A percentile compares a stretch with the other conserved stretches of the same genome.
Evolutionary conservation across 345 rosid genomes (phyloP).

Genomic region (Aquilaria malaccensis): DNA sequence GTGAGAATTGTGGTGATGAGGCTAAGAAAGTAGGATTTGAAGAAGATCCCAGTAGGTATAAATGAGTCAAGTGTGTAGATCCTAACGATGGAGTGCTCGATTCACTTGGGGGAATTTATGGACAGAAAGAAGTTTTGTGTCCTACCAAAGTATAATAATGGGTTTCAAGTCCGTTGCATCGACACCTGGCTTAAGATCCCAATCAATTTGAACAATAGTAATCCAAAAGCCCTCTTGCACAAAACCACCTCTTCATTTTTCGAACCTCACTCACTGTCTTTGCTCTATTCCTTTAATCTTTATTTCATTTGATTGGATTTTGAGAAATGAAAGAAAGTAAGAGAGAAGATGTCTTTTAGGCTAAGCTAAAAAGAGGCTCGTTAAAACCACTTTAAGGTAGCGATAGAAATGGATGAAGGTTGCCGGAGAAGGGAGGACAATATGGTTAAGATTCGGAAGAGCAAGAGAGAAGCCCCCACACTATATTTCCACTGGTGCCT

Average conservation of each 20-base stretch:
- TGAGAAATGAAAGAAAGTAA: background rate
- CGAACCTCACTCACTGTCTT: constrained; percentile 12
- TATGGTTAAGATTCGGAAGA: constrained; percentile 88
- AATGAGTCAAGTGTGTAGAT: constrained; percentile 33
- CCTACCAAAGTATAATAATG: constrained; percentile 57
- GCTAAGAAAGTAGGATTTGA: constrained; percentile 45
- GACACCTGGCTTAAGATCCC: constrained; percentile 57
- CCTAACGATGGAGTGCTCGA: constrained; percentile 50
- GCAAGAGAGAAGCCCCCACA: constrained; percentile 39
- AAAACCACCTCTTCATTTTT: constrained; percentile 12
- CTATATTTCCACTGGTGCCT: too few species aligned
- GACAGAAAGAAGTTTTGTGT: constrained; percentile 61
- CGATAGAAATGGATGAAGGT: constrained; percentile 54
- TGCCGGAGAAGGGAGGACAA: constrained; percentile 76
- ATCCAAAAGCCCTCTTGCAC: constrained; percentile 4
- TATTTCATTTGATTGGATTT: constrained; percentile 8
- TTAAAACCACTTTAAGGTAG: constrained; percentile 56
- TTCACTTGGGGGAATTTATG: constrained; percentile 57
- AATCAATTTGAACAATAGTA: constrained; percentile 20
- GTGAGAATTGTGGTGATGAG: constrained; percentile 32
- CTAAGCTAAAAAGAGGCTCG: constrained; percentile 62
- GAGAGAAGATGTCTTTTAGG: constrained; percentile 49
- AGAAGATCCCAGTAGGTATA: constrained; percentile 47
- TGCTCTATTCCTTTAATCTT: constrained; percentile 1
- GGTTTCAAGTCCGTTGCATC: constrained; percentile 61